Base-by-base conservation (phyloP, 192 early-diverging fungal species). In the Gamsiella multidivaricata region DNA sequence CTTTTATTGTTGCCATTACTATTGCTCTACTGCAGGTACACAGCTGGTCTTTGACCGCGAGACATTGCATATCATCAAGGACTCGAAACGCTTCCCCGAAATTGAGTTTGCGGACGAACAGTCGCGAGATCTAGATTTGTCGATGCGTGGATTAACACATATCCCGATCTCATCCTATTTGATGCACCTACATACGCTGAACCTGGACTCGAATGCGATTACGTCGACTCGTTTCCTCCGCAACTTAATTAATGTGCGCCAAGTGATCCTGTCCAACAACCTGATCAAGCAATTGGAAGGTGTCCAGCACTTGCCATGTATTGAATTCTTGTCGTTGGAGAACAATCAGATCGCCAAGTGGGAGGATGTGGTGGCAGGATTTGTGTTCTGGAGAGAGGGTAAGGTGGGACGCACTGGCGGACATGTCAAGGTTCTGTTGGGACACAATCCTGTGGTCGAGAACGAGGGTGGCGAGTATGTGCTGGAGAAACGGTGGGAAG, bases 401-500 rank as follows among this genome's bases (percentile, higher is more conserved):
- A 78, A 78, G 54, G 18, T 78, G 20, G 56, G 59, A n/a, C 73
- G 73, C 20, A 68, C 60, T 2, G 73, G 73, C 0, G 60, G 39
- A n/a, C 31, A 67, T 22, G 54, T 78, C 51, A 78, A 78, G 46
- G 73, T 78, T 0, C 51, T 78, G 2, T 41, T 78, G 34, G 73
- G 54, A 0, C n/a, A 37, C 23, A 78, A 78, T 15, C 73, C 73
- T 28, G 65, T 78, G 33, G 39, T 69, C 31, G 73, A 68, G 51
- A 78, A 78, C 25, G 73, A 78, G n/a, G 73, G 73, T 23, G 73
- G 73, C 3, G 73, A 78, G 10, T 67, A 78, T 58, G 73, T 78
- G 17, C 54, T 78, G 15, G 73, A 78, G 60, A 49, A 78, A 23
- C 73, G 73, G 23, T 78, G 73, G 73, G 73, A 67, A 28, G 73